Evolutionary conservation across 768 basidiomycete genomes (phyloP).

Genomic region (Phanerochaete carnosa): DNA sequence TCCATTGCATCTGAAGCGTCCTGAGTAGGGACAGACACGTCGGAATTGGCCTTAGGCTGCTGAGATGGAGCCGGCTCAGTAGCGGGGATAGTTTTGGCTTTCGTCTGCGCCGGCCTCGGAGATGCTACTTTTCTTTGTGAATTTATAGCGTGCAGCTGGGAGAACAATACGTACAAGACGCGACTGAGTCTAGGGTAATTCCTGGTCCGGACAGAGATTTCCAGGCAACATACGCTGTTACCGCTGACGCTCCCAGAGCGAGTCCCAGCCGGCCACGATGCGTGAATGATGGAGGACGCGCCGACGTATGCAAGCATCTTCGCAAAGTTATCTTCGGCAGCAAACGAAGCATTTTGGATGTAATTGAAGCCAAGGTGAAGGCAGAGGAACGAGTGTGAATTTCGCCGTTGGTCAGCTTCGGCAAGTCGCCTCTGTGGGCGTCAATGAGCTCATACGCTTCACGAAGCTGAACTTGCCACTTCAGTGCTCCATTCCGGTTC

Average conservation of each 20-base stretch:
- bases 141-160: neutral
- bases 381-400: neutral
- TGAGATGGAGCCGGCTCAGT: neutral
- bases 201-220: slow-evolving; percentile 17
- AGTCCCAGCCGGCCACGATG: slow-evolving; percentile 19
- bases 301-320: slow-evolving; percentile 48
- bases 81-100: neutral
- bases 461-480: no score
- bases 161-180: slow-evolving; percentile 2
- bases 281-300: slow-evolving; percentile 15
- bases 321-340: slow-evolving; percentile 51
- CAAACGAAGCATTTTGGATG: slow-evolving; percentile 48
- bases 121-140: neutral
- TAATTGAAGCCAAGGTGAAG: neutral
- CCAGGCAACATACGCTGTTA: slow-evolving; percentile 31
- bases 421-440: neutral
- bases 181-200: slow-evolving; percentile 24
- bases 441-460: no score
- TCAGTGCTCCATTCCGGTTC: no score
- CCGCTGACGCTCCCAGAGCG: slow-evolving; percentile 28
- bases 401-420: neutral
- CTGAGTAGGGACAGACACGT: neutral
- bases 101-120: neutral
- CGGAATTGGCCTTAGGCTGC: neutral
- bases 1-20: slow-evolving; percentile 4